Evolutionary conservation across 2,329 filamentous ascomycete genomes (phyloP).

Genomic region (Botryosphaeria dothidea): DNA sequence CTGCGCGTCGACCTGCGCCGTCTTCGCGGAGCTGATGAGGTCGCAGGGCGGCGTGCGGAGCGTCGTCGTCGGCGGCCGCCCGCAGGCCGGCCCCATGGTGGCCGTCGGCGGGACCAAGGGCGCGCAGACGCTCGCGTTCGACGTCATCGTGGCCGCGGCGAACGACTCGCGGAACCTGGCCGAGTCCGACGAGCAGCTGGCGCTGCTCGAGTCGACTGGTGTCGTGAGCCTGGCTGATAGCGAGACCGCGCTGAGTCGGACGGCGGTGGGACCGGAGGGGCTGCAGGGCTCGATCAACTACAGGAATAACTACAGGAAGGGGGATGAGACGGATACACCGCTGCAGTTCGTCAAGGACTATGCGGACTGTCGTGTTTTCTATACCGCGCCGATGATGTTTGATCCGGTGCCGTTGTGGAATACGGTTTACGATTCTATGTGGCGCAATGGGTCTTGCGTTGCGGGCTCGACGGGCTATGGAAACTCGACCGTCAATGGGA

Average conservation of each 20-base stretch:
- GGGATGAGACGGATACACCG: constrained; percentile 35
- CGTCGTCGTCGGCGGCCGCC: constrained; percentile 46
- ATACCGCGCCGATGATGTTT: constrained; percentile 54
- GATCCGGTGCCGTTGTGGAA: constrained; percentile 57
- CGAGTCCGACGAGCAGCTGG: constrained; percentile 24
- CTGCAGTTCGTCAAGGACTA: constrained; percentile 63
- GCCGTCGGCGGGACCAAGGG: constrained; percentile 49
- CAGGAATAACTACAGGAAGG: constrained; percentile 36
- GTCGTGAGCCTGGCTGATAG: constrained; percentile 3
- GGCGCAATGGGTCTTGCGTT: constrained; percentile 29
- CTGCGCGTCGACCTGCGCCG: constrained; percentile 49
- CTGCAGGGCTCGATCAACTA: constrained; percentile 30
- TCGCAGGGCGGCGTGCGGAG: constrained; percentile 46
- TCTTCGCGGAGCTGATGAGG: constrained; percentile 48
- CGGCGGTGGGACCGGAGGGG: not conserved
- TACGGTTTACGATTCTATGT: constrained; percentile 33
- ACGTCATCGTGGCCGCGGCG: not conserved
- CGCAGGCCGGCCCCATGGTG: constrained; percentile 44
- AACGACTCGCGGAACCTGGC: not conserved
- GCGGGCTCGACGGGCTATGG: not conserved
- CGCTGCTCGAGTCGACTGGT: constrained; percentile 30
- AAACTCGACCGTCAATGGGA: not conserved
- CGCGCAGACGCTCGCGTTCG: constrained; percentile 34
- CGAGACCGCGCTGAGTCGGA: not conserved
- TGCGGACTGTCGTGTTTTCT: constrained; percentile 63